Conservation (phyloP, 2,329 filamentous ascomycete species). For the Trichoderma cornu-damae region DNA sequence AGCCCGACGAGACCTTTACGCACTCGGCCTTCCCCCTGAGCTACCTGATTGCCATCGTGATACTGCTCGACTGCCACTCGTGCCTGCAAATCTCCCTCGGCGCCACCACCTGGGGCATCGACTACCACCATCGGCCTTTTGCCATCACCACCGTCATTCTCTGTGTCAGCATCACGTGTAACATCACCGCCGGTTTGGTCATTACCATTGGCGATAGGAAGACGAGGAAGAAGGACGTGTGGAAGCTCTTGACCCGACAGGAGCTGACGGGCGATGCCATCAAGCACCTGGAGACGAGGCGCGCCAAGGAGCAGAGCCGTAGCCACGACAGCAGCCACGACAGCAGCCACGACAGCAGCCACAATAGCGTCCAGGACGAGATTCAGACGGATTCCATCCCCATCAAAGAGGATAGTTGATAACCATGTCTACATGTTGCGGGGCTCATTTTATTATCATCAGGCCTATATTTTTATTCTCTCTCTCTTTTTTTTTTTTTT, state of each 20-base stretch:
- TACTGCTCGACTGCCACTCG: slow-evolving; percentile 73
- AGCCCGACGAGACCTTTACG: slow-evolving; percentile 78
- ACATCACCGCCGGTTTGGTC: slow-evolving; percentile 69
- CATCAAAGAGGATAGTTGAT: slow-evolving; percentile 2
- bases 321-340: slow-evolving; percentile 12
- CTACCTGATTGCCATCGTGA: slow-evolving; percentile 70
- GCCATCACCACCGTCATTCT: slow-evolving; percentile 78
- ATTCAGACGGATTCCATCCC: neutral
- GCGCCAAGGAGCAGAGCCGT: slow-evolving; percentile 16
- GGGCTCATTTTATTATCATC: neutral
- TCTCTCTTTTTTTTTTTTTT: neutral
- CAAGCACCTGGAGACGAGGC: slow-evolving; percentile 37
- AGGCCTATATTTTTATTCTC: neutral
- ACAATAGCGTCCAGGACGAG: neutral
- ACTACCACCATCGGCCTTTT: slow-evolving; percentile 62
- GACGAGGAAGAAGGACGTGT: slow-evolving; percentile 80
- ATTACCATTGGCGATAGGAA: slow-evolving; percentile 71
- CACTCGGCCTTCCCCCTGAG: slow-evolving; percentile 73
- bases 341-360: slow-evolving; percentile 8
- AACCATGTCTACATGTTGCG: no score
- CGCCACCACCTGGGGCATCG: slow-evolving; percentile 71
- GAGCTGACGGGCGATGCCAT: slow-evolving; percentile 61
- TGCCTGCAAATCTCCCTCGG: slow-evolving; percentile 76
- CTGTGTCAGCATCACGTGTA: slow-evolving; percentile 70
- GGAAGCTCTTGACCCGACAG: slow-evolving; percentile 70